Conservation (phyloP, 169 alveolate species). For the Eimeria zaria region DNA sequence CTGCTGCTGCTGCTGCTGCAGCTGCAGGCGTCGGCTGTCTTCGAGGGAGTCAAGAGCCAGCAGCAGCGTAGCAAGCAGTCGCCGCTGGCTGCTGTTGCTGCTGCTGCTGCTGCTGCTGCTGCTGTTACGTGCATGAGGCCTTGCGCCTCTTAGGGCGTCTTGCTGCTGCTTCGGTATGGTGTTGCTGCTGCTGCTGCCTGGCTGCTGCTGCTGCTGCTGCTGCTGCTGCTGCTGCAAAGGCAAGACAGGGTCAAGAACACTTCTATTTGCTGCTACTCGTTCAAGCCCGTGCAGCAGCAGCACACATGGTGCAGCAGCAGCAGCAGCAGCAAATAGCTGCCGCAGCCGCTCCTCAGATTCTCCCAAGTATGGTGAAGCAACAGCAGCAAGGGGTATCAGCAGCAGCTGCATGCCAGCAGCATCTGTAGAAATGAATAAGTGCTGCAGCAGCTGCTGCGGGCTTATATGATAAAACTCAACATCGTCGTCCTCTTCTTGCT, state of each 20-base stretch:
- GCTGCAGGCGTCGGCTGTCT: constrained; percentile 16
- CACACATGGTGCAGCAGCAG: constrained; percentile 45
- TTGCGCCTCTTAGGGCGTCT: background rate
- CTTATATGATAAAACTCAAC: background rate
- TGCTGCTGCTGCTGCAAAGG: constrained; percentile 3
- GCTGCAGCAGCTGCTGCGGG: constrained; percentile 65
- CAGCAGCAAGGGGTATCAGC: constrained; percentile 23
- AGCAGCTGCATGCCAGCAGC: constrained; percentile 30
- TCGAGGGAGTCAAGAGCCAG: constrained; percentile 12
- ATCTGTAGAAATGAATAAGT: background rate
- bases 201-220: background rate
- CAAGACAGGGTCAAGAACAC: background rate
- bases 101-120: constrained; percentile 13
- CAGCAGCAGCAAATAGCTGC: constrained; percentile 58
- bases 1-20: constrained; percentile 37
- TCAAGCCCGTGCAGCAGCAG: constrained; percentile 34
- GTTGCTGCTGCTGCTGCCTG: background rate
- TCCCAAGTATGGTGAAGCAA: constrained; percentile 1
- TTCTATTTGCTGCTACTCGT: constrained; percentile 18
- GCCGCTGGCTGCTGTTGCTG: constrained; percentile 43
- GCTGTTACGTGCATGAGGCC: background rate
- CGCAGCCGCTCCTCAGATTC: constrained; percentile 17
- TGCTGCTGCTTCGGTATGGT: background rate
- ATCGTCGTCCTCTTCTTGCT: background rate
- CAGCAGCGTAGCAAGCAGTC: constrained; percentile 41